Evolutionary conservation across 2,329 filamentous ascomycete genomes (phyloP).

Genomic region (Pseudomassariella vexata): DNA sequence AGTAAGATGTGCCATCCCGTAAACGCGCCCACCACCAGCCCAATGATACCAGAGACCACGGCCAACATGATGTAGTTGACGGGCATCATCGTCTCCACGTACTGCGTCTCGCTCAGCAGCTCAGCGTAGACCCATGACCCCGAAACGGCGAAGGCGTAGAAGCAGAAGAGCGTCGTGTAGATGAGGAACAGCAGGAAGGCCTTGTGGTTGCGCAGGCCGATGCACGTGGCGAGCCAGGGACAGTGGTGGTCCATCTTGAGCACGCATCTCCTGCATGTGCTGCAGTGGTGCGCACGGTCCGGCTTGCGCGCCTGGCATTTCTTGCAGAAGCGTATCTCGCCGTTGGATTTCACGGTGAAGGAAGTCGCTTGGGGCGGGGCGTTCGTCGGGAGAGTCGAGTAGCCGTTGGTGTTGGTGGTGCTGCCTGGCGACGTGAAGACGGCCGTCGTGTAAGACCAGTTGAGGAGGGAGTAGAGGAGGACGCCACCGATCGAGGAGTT

Average conservation of each 20-base stretch:
- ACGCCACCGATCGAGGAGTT: constrained; percentile 59
- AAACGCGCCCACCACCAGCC: constrained; percentile 81
- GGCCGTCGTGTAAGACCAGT: constrained; percentile 85
- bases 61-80: constrained; percentile 87
- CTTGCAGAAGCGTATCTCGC: constrained; percentile 86
- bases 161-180: constrained; percentile 83
- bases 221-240: constrained; percentile 93
- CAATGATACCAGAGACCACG: constrained; percentile 86
- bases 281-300: constrained; percentile 94
- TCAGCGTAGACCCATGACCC: constrained; percentile 81
- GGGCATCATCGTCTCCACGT: constrained; percentile 72
- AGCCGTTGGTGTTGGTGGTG: constrained; percentile 60
- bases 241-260: constrained; percentile 99
- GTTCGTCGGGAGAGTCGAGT: constrained; percentile 75
- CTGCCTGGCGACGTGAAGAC: constrained; percentile 88
- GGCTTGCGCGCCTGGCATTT: constrained; percentile 95
- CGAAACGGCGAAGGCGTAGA: constrained; percentile 72
- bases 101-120: constrained; percentile 64
- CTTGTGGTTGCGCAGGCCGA: constrained; percentile 93
- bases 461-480: constrained; percentile 70
- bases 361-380: constrained; percentile 58
- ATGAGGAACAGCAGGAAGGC: constrained; percentile 87
- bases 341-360: constrained; percentile 89
- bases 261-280: constrained; percentile 87
- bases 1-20: constrained; percentile 88